Base-by-base conservation (phyloP, 2,329 filamentous ascomycete species). In the Fusarium decemcellulare region DNA sequence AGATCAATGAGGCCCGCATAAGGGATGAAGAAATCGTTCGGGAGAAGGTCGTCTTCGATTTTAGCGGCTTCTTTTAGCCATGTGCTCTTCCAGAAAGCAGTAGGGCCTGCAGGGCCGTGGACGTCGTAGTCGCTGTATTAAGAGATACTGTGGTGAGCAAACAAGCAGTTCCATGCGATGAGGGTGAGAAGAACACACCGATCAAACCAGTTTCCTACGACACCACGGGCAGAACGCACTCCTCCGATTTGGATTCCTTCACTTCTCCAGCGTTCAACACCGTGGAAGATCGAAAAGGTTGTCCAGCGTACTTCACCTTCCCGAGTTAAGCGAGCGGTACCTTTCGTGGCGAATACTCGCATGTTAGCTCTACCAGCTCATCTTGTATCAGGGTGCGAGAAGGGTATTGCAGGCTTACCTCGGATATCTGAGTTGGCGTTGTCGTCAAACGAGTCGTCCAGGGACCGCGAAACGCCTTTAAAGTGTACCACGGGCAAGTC, bases 161-260 rank as follows among this genome's bases (percentile, higher is more conserved):
- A 27, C 11, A 16, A 16, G 12, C 11, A 23, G 23, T 18, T 29
- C 8, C 11, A 29, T 23, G 16, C 29, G 29, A 8, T 10, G 29
- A 11, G n/a, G 10, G 29, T 34, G 32, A 34, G 32, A 34, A 9
- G 32, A 23, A 74, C 82, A 65, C 81, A 90, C 88, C 90, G 91
- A 72, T 93, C 92, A 73, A 94, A 95, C 93, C 93, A 95, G 54
- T 89, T 91, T 0, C 93, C 92, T 2, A 94, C 75, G 0, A 94
- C 88, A 1, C 92, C 92, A 8, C 92, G 85, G 8, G 86, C 88
- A 7, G 90, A 91, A 51, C 82, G 80, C 2, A 89, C 72, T 0
- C 92, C 93, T 11, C 92, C 92, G 6, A 95, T 79, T 77, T 95
- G 93, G 7, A 95, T 83, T 9, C 91, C 88, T 80, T 95, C 93